Evolutionary conservation across 768 basidiomycete species (phyloP), one percentile per base, ranked within the genome.

Genomic region (Tremella fuciformis): DNA sequence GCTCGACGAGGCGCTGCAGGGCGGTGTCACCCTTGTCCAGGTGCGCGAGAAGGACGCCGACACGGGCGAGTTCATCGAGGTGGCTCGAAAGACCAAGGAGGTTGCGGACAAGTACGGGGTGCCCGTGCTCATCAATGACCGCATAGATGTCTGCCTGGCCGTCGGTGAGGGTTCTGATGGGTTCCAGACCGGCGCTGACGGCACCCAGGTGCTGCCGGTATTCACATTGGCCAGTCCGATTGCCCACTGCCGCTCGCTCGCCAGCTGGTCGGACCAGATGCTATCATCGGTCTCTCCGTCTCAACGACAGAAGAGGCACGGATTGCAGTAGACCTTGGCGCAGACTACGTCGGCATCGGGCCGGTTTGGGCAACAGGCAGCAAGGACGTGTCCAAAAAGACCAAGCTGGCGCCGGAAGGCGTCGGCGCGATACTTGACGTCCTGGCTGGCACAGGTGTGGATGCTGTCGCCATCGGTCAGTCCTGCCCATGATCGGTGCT

Each of bases 11-110:
- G 89, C 91, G 1, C 79, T 94, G 15, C 79, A 84, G 70, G 92
- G 92, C 9, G 92, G 91, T 1, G 91, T 94, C 0, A 91, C 90
- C 1, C 70, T 93, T 48, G 89, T 96, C 3, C 93, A 96, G 76
- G 81, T 94, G 16, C 82, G 91, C 38, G 93, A 97, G 77, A 97
- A 97, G 76, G 76, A 83, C 11, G 77, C 82, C 0, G 90, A 92
- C 60, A 93, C 91, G 0, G 82, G 82, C 21, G 88, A 91, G 88
- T 92, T 94, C 70, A 82, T 91, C 55, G 80, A 84, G 57, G 81
- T 93, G 57, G 91, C 91, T 0, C 72, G 71, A 47, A 79, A 80
- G 64, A 86, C 85, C 15, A 89, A 91, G 72, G 79, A 67, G 16
- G 76, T 97, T 48, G 22, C n/a, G 8, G 26, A 22, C 7, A 55